Evolutionary conservation across 192 early-diverging fungal species (phyloP).

Genomic region (Gigaspora rosea): DNA sequence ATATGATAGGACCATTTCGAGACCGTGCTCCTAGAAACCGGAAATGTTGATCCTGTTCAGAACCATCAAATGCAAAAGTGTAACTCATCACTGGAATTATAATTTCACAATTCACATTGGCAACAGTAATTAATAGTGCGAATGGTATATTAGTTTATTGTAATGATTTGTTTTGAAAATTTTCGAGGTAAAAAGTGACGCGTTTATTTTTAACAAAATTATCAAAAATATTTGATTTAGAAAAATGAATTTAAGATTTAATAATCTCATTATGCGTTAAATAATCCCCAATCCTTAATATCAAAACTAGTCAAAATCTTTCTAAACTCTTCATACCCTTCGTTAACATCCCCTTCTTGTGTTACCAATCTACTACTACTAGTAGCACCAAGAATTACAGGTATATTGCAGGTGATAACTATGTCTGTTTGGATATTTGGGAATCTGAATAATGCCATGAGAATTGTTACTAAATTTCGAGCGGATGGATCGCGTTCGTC

Average conservation of each 20-base stretch:
- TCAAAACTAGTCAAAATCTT: slow-evolving; percentile 43
- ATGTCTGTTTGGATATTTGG: slow-evolving; percentile 71
- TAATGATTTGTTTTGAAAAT: too few species aligned
- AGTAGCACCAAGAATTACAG: slow-evolving; percentile 51
- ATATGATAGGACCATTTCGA: too few species aligned
- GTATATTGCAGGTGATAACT: slow-evolving; percentile 76
- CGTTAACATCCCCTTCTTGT: slow-evolving; percentile 35
- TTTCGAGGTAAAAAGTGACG: too few species aligned
- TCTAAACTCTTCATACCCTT: slow-evolving; percentile 49
- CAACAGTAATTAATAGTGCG: too few species aligned
- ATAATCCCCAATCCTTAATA: slow-evolving; percentile 62
- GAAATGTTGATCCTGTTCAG: too few species aligned
- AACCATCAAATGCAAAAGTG: too few species aligned
- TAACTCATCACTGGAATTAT: too few species aligned
- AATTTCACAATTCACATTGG: too few species aligned
- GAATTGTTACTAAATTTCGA: slow-evolving; percentile 62
- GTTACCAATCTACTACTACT: slow-evolving; percentile 54
- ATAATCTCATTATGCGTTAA: slow-evolving; percentile 38
- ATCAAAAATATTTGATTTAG: neutral
- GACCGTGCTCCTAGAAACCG: too few species aligned
- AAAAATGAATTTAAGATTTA: neutral
- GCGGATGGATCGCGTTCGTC: slow-evolving; percentile 60
- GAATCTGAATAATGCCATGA: slow-evolving; percentile 74
- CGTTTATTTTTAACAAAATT: too few species aligned
- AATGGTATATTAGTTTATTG: too few species aligned